A percentile compares a stretch with the other conserved stretches of the same genome.
Conservation (phyloP, 2,329 filamentous ascomycete genomes). For the Gremmenia infestans region DNA sequence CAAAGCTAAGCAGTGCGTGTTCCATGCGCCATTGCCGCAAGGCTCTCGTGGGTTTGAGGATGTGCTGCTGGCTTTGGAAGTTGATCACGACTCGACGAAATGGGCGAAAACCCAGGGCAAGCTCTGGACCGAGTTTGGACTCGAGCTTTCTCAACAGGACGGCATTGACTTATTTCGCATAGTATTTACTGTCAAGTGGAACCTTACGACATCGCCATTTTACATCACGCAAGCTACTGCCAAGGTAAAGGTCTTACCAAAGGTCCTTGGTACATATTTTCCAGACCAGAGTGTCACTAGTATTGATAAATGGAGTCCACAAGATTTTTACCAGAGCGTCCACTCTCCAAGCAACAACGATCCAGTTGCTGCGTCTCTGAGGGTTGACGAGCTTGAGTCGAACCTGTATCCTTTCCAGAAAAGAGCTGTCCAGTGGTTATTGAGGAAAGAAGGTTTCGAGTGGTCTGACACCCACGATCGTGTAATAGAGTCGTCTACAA, state of each 20-base stretch:
- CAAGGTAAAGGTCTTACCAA: slow-evolving; percentile 23
- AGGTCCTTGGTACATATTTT: slow-evolving; percentile 25
- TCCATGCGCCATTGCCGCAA: slow-evolving; percentile 16
- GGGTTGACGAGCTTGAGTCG: slow-evolving; percentile 42
- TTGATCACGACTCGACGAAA: slow-evolving; percentile 20
- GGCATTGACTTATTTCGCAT: slow-evolving; percentile 21
- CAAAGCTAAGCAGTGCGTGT: slow-evolving; percentile 12
- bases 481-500: not conserved
- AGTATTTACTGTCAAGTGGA: slow-evolving; percentile 28
- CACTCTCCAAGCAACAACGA: slow-evolving; percentile 51
- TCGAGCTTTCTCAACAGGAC: slow-evolving; percentile 18
- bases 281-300: slow-evolving; percentile 18
- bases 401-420: slow-evolving; percentile 68
- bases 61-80: slow-evolving; percentile 19
- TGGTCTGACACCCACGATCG: slow-evolving; percentile 33
- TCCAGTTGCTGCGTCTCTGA: slow-evolving; percentile 34
- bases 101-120: slow-evolving; percentile 22
- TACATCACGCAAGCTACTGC: slow-evolving; percentile 10
- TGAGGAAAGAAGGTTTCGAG: slow-evolving; percentile 58
- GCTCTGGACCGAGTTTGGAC: slow-evolving; percentile 26
- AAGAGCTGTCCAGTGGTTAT: slow-evolving; percentile 64
- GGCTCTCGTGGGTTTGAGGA: slow-evolving; percentile 15
- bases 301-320: slow-evolving; percentile 38
- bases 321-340: slow-evolving; percentile 66
- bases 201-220: slow-evolving; percentile 23